phyloP scores from a whole-genome alignment of 371 early-diverging fungal genomes.

The Circinella minor region DNA sequence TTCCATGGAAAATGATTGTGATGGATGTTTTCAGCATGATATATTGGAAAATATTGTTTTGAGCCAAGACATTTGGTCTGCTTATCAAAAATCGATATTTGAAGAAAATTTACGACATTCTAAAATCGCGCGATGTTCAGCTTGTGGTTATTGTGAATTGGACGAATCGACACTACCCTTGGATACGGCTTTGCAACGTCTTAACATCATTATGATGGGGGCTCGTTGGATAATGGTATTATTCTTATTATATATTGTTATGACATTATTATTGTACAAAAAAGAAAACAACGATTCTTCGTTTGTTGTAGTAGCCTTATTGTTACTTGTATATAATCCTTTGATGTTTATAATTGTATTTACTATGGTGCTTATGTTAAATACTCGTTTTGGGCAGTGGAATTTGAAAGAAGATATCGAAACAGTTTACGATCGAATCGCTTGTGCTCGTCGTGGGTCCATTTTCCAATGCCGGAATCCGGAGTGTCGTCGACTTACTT shows the following conservation, averaged over 20 bases:
- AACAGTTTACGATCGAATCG: constrained; percentile 38
- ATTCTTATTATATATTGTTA: constrained; percentile 2
- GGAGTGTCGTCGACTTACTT: constrained; percentile 51
- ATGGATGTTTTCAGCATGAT: constrained; percentile 32
- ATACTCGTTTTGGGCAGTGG: constrained; percentile 33
- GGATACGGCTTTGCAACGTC: neutral
- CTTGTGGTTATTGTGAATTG: constrained; percentile 56
- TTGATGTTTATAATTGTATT: constrained; percentile 12
- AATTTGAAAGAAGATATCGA: constrained; percentile 34
- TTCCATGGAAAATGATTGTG: constrained; percentile 42
- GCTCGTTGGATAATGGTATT: constrained; percentile 40
- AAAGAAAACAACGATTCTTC: too few relatives aligned
- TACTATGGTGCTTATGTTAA: constrained; percentile 9
- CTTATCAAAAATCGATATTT: constrained; percentile 46
- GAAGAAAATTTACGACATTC: constrained; percentile 38
- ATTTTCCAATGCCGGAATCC: constrained; percentile 58
- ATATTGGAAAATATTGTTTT: constrained; percentile 33
- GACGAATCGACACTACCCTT: constrained; percentile 42
- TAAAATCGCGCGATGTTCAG: constrained; percentile 50
- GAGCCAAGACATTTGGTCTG: constrained; percentile 35
- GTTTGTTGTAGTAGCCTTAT: neutral
- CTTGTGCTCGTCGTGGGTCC: constrained; percentile 33
- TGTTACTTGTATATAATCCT: neutral
- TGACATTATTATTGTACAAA: neutral
- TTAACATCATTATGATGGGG: constrained; percentile 3